Evolutionary conservation across 2,329 filamentous ascomycete genomes (phyloP), one percentile per base, ranked within the genome.

Genomic region (Diaporthe australafricana): DNA sequence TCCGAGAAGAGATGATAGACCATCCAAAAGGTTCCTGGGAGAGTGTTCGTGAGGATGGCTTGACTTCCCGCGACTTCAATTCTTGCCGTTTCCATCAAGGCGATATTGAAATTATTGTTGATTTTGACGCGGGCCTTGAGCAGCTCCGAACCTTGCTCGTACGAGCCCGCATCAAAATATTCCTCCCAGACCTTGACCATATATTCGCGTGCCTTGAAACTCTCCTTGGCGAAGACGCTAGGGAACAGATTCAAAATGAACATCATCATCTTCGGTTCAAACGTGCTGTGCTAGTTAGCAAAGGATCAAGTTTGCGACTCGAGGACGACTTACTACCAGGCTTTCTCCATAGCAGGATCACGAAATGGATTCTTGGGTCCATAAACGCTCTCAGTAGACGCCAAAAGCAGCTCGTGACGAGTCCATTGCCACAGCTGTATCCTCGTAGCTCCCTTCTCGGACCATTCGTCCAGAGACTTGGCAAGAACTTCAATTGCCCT

Each of bases 21-120:
- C 7, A 81, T 74, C 84, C 83, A 85, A 71, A 84, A 84, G 0
- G 78, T 47, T 0, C 82, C 76, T 2, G 81, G 80, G 0, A 78
- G 74, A 0, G 81, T 82, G 70, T 83, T 85, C 32, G 77, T 78
- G 5, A 85, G 75, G 57, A 83, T 77, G 0, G 80, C 83, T 65
- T 84, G 75, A 1, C 77, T 76, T 0, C 77, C 77, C 5, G 79
- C 83, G 50, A 82, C 77, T 70, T 85, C 82, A 5, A 68, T 68
- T n/a, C 65, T 68, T 22, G 65, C 65, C n/a, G 65, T 68, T 38
- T 68, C 38, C 50, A 16, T 35, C 14, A 68, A 20, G 14, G 50
- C 38, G 2, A 68, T 68, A 4, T 30, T 11, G 45, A 56, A 68
- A 27, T 68, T 50, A 56, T 56, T 4, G 11, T 68, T 68, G 38